Evolutionary conservation across 352 stramenopile species (phyloP).

Genomic region (Phytopythium kandeliae): DNA sequence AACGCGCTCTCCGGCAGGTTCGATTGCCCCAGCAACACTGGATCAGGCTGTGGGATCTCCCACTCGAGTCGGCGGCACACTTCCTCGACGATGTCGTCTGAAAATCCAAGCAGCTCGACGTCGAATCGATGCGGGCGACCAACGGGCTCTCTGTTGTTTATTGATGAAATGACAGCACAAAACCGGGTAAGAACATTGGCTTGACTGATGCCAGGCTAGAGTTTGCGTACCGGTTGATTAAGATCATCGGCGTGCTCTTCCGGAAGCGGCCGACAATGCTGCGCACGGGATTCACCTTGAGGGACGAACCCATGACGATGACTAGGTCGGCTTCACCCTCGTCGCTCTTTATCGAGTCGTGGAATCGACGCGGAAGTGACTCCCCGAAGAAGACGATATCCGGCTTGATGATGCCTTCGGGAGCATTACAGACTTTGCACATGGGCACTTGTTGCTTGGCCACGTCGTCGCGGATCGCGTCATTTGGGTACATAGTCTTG

Average conservation of each 20-base stretch:
- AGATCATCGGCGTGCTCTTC: constrained; percentile 77
- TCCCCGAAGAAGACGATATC: constrained; percentile 99
- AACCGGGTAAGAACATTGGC: too few species aligned
- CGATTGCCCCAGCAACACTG: constrained; percentile 54
- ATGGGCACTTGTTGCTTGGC: constrained; percentile 75
- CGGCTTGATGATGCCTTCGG: constrained; percentile 95
- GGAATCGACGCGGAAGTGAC: constrained; percentile 88
- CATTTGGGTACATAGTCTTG: constrained; percentile 66
- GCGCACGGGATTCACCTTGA: constrained; percentile 96
- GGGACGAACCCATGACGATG: constrained; percentile 96
- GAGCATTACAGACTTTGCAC: constrained; percentile 51
- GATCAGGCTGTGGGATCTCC: constrained; percentile 72
- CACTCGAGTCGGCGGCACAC: constrained; percentile 68
- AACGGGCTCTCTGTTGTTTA: constrained; percentile 58
- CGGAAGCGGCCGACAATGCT: constrained; percentile 82
- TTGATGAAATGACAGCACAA: too few species aligned
- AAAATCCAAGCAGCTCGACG: constrained; percentile 79
- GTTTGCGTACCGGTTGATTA: constrained; percentile 80
- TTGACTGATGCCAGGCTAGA: too few species aligned
- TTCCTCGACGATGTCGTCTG: constrained; percentile 81
- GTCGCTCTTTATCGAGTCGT: constrained; percentile 76
- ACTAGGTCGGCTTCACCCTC: constrained; percentile 91
- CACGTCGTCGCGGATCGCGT: constrained; percentile 85
- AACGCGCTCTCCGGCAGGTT: constrained; percentile 26
- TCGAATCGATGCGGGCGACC: constrained; percentile 81